Base-by-base conservation (phyloP, 2,329 filamentous ascomycete species). In the Gyromitra esculenta region DNA sequence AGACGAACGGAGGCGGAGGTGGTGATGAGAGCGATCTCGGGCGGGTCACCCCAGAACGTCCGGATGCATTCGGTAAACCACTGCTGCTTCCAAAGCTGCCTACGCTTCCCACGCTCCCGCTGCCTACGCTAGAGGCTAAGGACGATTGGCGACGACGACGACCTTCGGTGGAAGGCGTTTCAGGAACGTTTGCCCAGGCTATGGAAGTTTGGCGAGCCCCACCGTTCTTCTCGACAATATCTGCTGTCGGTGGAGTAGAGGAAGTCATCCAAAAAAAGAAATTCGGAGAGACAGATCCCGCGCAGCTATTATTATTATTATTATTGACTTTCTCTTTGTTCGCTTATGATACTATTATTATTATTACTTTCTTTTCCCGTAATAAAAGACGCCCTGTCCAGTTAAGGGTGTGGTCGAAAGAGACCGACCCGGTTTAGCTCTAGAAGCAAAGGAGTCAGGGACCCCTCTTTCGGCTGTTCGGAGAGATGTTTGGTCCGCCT, bases 1-100 rank as follows among this genome's bases (percentile, higher is more conserved):
- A 52, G 69, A 81, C 80, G 79, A 80, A 81, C 80, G 80, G 79
- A 71, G 80, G 80, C n/a, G 80, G 80, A 59, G 80, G 80, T 54
- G 80, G 80, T 62, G 80, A 81, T 57, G 80, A 80, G 54, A 81
- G 76, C 71, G 80, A 81, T 67, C 78, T 77, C 50, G 65, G 75
- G 45, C 75, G 75, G 41, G 70, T 74, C 48, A 57, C 75, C 75
- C 37, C 70, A 74, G 75, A 65, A 71, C 72, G 39, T 31, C 72
- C 73, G 56, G 75, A 77, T 70, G 72, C 62, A 60, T 54, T 75
- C 35, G 71, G 75, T 70, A 76, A 75, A 50, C 66, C 65, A 64
- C 66, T 63, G 43, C 57, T 57, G 54, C 66, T 69, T 56, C 73
- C 65, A 31, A 75, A 65, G 59, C 72, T 75, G 15, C 72, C 72